Base-by-base conservation (phyloP, 495 filamentous ascomycete species). In the Lepraria neglecta region DNA sequence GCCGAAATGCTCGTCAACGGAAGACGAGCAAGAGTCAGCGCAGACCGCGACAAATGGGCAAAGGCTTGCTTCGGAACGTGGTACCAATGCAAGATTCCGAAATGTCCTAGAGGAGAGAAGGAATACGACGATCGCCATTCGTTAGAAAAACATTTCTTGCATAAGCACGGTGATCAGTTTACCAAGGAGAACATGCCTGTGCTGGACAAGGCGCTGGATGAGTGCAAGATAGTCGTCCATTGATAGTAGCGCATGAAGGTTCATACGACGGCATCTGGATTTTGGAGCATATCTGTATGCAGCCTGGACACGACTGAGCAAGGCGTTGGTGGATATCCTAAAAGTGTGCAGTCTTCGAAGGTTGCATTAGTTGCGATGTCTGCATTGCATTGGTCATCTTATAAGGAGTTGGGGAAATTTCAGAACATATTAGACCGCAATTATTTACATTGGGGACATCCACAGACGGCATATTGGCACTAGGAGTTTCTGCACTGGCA, bases 11-110 rank as follows among this genome's bases (percentile, higher is more conserved):
- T 67, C 15, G 61, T 64, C 12, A 33, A 42, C 0, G 58, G 47
- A 33, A 57, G 64, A 15, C 64, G 64, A 12, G 57, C 28, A 15
- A 56, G 64, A 35, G 64, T 58, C 10, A 46, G 42, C 31, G 46
- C 40, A n/a, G 57, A 66, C 30, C 43, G 7, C 3, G 28, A 61
- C 14, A 51, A 57, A 10, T 66, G 61, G 64, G 60, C 60, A 46
- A 63, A 48, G 6, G 45, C 61, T 10, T 66, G 64, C 46, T 66
- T 61, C n/a, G 56, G 61, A 11, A 60, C 64, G 12, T 66, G 64
- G 64, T 66, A 66, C 35, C 64, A 64, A 42, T 66, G 64, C 42
- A 58, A 56, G 12, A 40, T 52, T 2, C 27, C 15, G 4, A 27
- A 35, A 19, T 66, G 64, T 48, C 64, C 56, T n/a, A 46, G 64